These are phyloP conservation scores for Fusarium sp. DNA, from an alignment of 2,329 filamentous ascomycete genomes.

Conservation along the genomic window DNA sequence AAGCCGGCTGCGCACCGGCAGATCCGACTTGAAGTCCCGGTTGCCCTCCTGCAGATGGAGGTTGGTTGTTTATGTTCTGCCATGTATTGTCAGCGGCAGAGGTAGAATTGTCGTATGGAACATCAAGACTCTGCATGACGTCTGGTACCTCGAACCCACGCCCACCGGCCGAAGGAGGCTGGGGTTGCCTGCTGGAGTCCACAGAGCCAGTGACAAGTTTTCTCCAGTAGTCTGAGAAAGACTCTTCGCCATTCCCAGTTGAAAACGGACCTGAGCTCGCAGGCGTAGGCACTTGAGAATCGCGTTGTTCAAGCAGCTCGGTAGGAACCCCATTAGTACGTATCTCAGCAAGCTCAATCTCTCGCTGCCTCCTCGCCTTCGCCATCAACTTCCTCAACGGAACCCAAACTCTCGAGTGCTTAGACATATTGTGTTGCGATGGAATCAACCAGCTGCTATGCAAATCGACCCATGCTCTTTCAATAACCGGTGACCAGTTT, in stretches of 20 bases:
- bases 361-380: constrained; percentile 50
- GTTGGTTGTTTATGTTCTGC: neutral
- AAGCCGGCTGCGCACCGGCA: neutral
- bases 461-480: constrained; percentile 58
- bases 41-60: neutral
- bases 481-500: constrained; percentile 55
- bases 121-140: neutral
- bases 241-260: neutral
- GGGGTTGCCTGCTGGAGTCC: neutral
- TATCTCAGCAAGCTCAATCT: constrained; percentile 48
- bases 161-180: neutral
- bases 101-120: too few species aligned
- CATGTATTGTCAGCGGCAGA: neutral
- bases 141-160: neutral
- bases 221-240: constrained; percentile 30
- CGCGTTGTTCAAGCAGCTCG: constrained; percentile 43
- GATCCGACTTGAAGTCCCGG: neutral
- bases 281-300: constrained; percentile 41
- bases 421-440: constrained; percentile 37
- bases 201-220: constrained; percentile 4
- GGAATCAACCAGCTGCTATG: constrained; percentile 54
- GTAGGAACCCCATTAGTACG: constrained; percentile 41
- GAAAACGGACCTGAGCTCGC: constrained; percentile 43
- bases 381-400: constrained; percentile 52
- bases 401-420: constrained; percentile 50